A percentile compares a stretch with the other conserved stretches of the same genome.
These are phyloP conservation scores for Pulveroboletus sp. DNA, from an alignment of 768 basidiomycete genomes.

Conservation along the genomic window DNA sequence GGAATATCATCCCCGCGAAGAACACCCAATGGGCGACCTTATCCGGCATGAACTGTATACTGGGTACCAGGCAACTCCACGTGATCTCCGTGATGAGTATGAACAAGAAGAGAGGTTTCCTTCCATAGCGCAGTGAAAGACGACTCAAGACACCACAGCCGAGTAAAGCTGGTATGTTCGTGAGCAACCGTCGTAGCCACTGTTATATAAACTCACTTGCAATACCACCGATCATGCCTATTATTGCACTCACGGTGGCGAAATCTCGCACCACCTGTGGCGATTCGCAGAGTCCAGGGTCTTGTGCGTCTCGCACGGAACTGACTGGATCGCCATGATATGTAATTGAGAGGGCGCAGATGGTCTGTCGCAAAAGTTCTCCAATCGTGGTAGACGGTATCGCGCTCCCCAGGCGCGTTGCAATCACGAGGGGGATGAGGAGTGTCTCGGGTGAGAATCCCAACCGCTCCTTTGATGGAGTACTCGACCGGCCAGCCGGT, in stretches of 20 bases:
- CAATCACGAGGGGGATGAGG: slow-evolving; percentile 27
- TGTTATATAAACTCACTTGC: slow-evolving; percentile 13
- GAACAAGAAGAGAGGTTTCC: slow-evolving; percentile 20
- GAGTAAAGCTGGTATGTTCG: not conserved
- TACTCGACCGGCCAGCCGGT: not conserved
- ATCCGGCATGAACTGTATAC: slow-evolving; percentile 12
- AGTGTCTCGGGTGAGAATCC: slow-evolving; percentile 16
- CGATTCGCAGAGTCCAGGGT: slow-evolving; percentile 16
- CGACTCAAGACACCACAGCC: slow-evolving; percentile 22
- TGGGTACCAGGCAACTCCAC: slow-evolving; percentile 13
- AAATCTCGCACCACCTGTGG: slow-evolving; percentile 23
- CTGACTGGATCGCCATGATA: slow-evolving; percentile 6
- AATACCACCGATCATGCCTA: slow-evolving; percentile 16
- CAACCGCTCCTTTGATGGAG: not conserved
- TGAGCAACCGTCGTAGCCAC: not conserved
- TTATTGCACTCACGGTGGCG: slow-evolving; percentile 16
- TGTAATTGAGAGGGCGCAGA: slow-evolving; percentile 26
- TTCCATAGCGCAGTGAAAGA: slow-evolving; percentile 26
- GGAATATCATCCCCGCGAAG: slow-evolving; percentile 14
- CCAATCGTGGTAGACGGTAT: slow-evolving; percentile 27
- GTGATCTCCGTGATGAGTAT: slow-evolving; percentile 3
- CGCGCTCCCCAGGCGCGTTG: slow-evolving; percentile 17
- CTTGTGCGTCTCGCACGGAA: slow-evolving; percentile 6
- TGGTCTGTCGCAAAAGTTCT: slow-evolving; percentile 21
- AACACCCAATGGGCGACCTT: slow-evolving; percentile 15